Base-by-base conservation (phyloP, 495 filamentous ascomycete genomes). In the Bombardia bombarda region DNA sequence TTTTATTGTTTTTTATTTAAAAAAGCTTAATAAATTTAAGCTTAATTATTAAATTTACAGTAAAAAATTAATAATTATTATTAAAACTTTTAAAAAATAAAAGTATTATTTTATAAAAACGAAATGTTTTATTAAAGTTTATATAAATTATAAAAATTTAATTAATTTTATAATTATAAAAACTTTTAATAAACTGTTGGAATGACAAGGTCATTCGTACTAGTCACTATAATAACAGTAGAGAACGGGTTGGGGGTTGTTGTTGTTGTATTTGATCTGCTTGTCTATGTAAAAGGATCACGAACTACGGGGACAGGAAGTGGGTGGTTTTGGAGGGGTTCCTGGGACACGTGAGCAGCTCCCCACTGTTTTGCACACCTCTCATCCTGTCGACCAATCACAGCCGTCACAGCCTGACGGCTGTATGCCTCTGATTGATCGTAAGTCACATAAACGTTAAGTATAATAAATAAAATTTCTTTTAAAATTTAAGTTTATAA, bases 31-130 rank as follows among this genome's bases (percentile, higher is more conserved):
- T 41, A 41, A 20, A 41, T 20, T 21, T 31, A 41, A 52, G 26
- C 24, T 30, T 6, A 41, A 41, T 7, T 42, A 42, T 24, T 18
- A 14, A 8, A 34, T 42, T 4, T 34, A 42, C 17, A 34, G 33
- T 33, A 42, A 42, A 26, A 24, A 42, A 42, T 17, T 42, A 21
- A 32, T 42, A 33, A 10, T 26, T 2, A 42, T 42, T 42, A 42
- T 42, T 17, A 2, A 33, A 24, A 5, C 4, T 6, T 42, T 42
- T 23, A 22, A 3, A 2, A 18, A 42, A 34, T 42, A 24, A 18
- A 24, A 9, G n/a, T 17, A 23, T 10, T 42, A 42, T 19, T 23
- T 42, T 13, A 34, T 10, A 13, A 26, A 24, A 42, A 42, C 33
- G 22, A 25, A 22, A 22, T 14, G 33, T 20, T 26, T 12, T 4